Conservation (phyloP, 768 basidiomycete species). For the Mycena metata region DNA sequence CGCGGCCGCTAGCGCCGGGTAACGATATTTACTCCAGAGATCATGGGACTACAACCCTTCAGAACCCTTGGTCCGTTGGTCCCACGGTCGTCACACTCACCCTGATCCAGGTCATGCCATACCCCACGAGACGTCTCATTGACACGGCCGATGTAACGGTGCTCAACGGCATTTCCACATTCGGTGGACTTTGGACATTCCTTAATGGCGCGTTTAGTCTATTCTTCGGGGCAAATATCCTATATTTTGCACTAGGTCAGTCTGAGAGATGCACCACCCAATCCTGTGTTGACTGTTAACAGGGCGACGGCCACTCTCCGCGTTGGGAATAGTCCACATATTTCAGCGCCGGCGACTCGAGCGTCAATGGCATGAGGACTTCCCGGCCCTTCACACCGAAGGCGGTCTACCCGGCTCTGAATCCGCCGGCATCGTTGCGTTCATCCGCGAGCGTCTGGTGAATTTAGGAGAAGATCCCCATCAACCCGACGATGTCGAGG, state of each 20-base stretch:
- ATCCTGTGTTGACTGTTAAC: not conserved
- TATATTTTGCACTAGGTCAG: slow-evolving; percentile 21
- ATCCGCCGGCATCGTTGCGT: slow-evolving; percentile 20
- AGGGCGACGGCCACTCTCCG: slow-evolving; percentile 1
- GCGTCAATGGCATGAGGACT: slow-evolving; percentile 15
- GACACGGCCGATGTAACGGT: not conserved
- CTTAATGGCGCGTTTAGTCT: slow-evolving; percentile 8
- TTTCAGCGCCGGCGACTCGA: slow-evolving; percentile 2
- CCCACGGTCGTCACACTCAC: too few relatives aligned
- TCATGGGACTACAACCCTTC: too few relatives aligned
- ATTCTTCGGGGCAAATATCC: slow-evolving; percentile 9
- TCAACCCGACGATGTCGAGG: too few relatives aligned
- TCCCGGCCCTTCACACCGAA: slow-evolving; percentile 5
- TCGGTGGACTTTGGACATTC: slow-evolving; percentile 19
- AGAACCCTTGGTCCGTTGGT: too few relatives aligned
- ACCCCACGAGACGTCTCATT: too few relatives aligned
- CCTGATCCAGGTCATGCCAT: too few relatives aligned
- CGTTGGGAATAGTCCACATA: slow-evolving; percentile 6
- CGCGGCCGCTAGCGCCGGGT: too few relatives aligned
- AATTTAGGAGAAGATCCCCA: not conserved
- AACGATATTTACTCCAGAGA: too few relatives aligned
- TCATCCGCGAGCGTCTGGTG: slow-evolving; percentile 9
- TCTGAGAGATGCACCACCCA: not conserved
- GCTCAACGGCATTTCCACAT: not conserved
- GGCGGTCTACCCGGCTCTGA: slow-evolving; percentile 13